Evolutionary conservation across 768 basidiomycete genomes (phyloP).

Genomic region (Kwoniella newhampshirensis): DNA sequence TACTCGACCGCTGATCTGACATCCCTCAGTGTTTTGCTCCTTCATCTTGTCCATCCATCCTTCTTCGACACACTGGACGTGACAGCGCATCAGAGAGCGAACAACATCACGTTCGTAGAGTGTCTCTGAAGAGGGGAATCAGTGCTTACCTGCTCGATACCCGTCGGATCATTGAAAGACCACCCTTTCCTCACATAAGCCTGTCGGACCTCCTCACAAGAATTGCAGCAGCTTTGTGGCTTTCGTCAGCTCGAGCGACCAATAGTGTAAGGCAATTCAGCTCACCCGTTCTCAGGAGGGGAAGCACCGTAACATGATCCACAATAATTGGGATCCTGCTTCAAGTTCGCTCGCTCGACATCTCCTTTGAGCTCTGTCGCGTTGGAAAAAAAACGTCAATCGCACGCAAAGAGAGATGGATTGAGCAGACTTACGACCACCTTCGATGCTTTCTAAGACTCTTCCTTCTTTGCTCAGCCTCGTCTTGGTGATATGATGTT

Average conservation of each 20-base stretch:
- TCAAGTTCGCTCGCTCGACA: conserved; percentile 59
- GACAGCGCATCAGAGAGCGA: conserved; percentile 3
- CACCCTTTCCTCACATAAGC: conserved; percentile 89
- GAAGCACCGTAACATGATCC: conserved; percentile 92
- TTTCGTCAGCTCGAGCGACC: conserved; percentile 49
- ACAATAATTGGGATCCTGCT: conserved; percentile 64
- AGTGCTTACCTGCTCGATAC: conserved; percentile 78
- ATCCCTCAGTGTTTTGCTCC: conserved; percentile 90
- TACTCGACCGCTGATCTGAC: conserved; percentile 85
- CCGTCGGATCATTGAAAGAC: conserved; percentile 88
- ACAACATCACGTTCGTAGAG: neutral
- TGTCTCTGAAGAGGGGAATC: neutral
- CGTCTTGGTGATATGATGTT: conserved; percentile 83
- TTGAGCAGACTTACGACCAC: conserved; percentile 35
- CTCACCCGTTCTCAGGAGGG: conserved; percentile 45
- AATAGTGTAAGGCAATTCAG: neutral
- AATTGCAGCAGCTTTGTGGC: conserved; percentile 87
- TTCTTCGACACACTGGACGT: conserved; percentile 76
- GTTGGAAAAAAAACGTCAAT: conserved; percentile 13
- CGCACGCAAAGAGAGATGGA: conserved; percentile 1
- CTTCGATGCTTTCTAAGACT: conserved; percentile 55
- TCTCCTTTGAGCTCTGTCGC: conserved; percentile 76
- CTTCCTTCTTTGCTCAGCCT: conserved; percentile 66
- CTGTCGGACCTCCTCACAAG: conserved; percentile 89
- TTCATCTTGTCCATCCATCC: conserved; percentile 92